Evolutionary conservation across 2,329 filamentous ascomycete genomes (phyloP).

Genomic region (Nemania serpens): DNA sequence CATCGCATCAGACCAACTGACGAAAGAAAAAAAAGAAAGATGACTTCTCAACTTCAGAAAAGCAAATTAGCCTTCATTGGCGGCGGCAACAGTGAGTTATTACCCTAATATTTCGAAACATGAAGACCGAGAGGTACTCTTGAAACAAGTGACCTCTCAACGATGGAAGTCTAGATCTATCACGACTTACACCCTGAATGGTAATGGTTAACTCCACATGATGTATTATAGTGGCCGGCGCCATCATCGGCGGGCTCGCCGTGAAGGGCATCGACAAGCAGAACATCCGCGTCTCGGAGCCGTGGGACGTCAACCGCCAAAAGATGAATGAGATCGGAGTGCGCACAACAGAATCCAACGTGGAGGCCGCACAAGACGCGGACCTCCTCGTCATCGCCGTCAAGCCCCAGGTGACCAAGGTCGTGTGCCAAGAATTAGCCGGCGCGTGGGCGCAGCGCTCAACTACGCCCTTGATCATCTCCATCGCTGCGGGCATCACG

Average conservation of each 20-base stretch:
- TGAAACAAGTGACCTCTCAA: not conserved
- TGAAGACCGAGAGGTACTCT: not conserved
- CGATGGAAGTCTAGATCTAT: not conserved
- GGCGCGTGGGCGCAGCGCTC: slow-evolving; percentile 43
- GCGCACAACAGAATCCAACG: slow-evolving; percentile 52
- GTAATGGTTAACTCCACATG: slow-evolving; percentile 8
- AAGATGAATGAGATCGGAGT: slow-evolving; percentile 54
- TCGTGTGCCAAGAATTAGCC: slow-evolving; percentile 53
- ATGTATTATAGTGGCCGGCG: slow-evolving; percentile 48
- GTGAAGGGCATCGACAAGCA: slow-evolving; percentile 49
- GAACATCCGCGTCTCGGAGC: slow-evolving; percentile 55
- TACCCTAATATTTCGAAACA: not conserved
- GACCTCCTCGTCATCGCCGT: slow-evolving; percentile 56
- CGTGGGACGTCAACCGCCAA: slow-evolving; percentile 57
- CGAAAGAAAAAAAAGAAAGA: slow-evolving; percentile 13
- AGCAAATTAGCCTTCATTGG: slow-evolving; percentile 41
- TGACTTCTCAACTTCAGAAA: slow-evolving; percentile 37
- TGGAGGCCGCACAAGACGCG: slow-evolving; percentile 49
- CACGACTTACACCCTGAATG: not conserved
- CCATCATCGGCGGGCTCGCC: slow-evolving; percentile 56
- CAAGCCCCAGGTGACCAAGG: slow-evolving; percentile 56
- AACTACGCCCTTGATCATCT: slow-evolving; percentile 51
- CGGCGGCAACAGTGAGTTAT: slow-evolving; percentile 50
- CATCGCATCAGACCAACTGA: slow-evolving; percentile 12
- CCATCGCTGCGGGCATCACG: slow-evolving; percentile 56